Evolutionary conservation across 352 stramenopile species (phyloP), one percentile per base, ranked within the genome.

Genomic region (Pythium diclinum): DNA sequence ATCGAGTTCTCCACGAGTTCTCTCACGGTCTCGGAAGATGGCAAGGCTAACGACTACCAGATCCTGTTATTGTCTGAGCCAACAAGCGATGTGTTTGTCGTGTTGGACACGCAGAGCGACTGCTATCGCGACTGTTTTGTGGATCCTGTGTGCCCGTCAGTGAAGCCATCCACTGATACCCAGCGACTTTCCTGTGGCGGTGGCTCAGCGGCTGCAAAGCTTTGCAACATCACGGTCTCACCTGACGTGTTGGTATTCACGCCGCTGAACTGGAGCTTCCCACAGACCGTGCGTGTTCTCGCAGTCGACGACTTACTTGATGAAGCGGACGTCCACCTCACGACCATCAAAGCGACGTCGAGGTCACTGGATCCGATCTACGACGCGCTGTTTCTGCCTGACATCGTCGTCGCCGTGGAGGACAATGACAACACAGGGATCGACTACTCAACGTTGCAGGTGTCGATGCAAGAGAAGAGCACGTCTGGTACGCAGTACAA

Each of bases 1-100:
- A 77, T 93, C 28, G 74, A 89, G 52, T 87, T 91, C n/a, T 93
- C 85, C 1, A 79, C 82, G 0, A 77, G 51, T 19, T 89, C 82
- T 3, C 54, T 93, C 9, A 73, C 74, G 9, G 79, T 93, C 2
- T 88, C 82, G 0, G 85, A 93, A 59, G 71, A 79, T 1, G 85
- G 85, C 0, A 79, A 81, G 42, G 80, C 72, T 3, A 91, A 91
- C 32, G 79, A 91, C 55, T 93, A 89, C 54, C 82, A 93, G 58
- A 75, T 91, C 9, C 55, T 90, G 6, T 33, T 93, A 33, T 69
- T 88, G 0, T 89, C 82, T 0, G 78, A 91, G 56, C 85, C 85
- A 7, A 91, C 71, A 13, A 59, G 71, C 25, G 53, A 81, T 8
- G 82, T 91, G 8, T 42, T 52, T 7, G 68, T 93, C 3, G 32